Base-by-base conservation (phyloP, 192 early-diverging fungal species). In the Backusella macrospora region DNA sequence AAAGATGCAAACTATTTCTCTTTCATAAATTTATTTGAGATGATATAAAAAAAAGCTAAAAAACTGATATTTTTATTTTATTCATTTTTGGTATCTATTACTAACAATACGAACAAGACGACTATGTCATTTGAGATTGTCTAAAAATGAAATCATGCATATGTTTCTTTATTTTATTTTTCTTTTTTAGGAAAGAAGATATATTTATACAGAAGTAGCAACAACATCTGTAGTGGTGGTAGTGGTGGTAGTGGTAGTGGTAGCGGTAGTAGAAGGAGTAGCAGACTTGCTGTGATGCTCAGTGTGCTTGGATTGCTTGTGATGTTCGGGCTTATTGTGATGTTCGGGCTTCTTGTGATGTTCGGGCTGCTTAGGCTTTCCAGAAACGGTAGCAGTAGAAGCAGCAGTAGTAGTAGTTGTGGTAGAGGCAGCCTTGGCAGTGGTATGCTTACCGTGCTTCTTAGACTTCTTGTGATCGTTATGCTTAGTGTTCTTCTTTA, bases 31-130 rank as follows among this genome's bases (percentile, higher is more conserved):
- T 43, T 43, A 43, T 43, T 43, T 43, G 4, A 43, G 0, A 43
- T n/a, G 5, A 43, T 10, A 9, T 43, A 43, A 43, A 43, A 43
- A 8, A 46, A 49, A n/a, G 49, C 9, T 55, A 55, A 23, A 34
- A 34, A 34, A 34, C 29, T 34, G 29, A 55, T 55, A 9, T 21
- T 55, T 26, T 52, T 52, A 21, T 55, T 26, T 52, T 52, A 21
- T 52, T 52, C 6, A 21, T 52, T 9, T 52, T 52, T 52, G 9
- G 18, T 52, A 21, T 23, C 4, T 52, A 9, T 18, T 59, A 59
- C 52, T 59, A 59, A 59, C 52, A 59, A 59, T 59, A 59, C 52
- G 52, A 59, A 46, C 52, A 59, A 59, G 23, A 59, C 52, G 52
- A 59, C 7, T 46, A 46, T 59, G 26, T 12, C 21, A 59, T 10